A percentile compares a stretch with the other conserved stretches of the same genome.
phyloP scores from a whole-genome alignment of 257 asterid genomes.

The Solanum tarapatanum region DNA sequence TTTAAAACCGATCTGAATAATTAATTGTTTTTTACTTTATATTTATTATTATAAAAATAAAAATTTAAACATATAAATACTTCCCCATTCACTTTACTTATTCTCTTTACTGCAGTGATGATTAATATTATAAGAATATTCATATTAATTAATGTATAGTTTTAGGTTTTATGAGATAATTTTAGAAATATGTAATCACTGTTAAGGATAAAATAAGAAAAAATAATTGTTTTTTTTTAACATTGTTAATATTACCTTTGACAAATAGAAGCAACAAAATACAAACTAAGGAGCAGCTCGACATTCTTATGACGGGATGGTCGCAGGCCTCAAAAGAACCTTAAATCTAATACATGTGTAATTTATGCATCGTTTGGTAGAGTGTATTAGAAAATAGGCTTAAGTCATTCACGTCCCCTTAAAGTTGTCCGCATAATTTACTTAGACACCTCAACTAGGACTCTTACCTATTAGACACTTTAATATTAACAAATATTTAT shows the following conservation, averaged over 20 bases:
- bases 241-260: neutral
- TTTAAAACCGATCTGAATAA: neutral
- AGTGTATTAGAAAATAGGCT: no score
- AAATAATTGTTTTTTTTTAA: no score
- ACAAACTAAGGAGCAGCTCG: neutral
- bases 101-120: neutral
- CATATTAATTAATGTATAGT: neutral
- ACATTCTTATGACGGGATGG: neutral
- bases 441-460: no score
- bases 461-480: no score
- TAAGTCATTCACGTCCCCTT: rapidly evolving
- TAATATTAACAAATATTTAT: no score
- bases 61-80: neutral
- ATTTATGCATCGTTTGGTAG: no score
- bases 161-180: neutral
- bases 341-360: neutral
- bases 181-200: no score
- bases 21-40: neutral
- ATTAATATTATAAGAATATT: no score
- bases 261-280: neutral
- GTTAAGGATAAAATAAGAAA: neutral
- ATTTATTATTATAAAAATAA: neutral
- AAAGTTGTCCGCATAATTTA: no score
- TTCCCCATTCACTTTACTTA: neutral
- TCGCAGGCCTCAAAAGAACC: neutral